phyloP scores from a whole-genome alignment of 2,329 filamentous ascomycete genomes.

The Cercospora berteroae region DNA sequence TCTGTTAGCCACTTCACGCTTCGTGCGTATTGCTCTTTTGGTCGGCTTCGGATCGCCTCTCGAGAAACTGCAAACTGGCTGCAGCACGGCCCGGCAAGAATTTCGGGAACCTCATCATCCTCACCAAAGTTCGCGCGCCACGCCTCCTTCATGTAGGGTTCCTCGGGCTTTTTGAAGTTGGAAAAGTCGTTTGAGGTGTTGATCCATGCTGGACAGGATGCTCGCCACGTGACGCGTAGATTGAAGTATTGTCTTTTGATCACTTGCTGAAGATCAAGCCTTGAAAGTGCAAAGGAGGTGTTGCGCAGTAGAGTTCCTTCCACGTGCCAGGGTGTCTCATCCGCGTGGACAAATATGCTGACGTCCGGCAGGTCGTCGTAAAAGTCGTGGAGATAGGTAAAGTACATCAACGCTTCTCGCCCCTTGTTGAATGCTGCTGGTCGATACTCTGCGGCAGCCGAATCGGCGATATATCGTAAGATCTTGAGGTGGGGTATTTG shows the following conservation, averaged over 20 bases:
- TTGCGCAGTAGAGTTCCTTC: slow-evolving; percentile 15
- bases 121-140: slow-evolving; percentile 21
- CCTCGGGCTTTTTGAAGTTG: slow-evolving; percentile 18
- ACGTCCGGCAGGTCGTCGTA: slow-evolving; percentile 60
- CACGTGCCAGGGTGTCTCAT: slow-evolving; percentile 20
- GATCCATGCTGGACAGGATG: slow-evolving; percentile 21
- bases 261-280: slow-evolving; percentile 17
- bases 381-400: slow-evolving; percentile 60
- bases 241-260: slow-evolving; percentile 19
- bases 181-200: slow-evolving; percentile 17
- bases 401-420: slow-evolving; percentile 61
- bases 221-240: slow-evolving; percentile 19
- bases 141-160: slow-evolving; percentile 20
- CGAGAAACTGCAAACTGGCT: slow-evolving; percentile 21
- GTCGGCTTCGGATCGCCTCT: slow-evolving; percentile 13
- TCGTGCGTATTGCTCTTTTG: slow-evolving; percentile 18
- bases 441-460: slow-evolving; percentile 46
- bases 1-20: slow-evolving; percentile 16
- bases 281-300: slow-evolving; percentile 17
- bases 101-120: slow-evolving; percentile 11
- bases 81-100: slow-evolving; percentile 20
- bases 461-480: slow-evolving; percentile 24
- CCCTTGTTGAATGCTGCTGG: slow-evolving; percentile 53
- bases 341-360: slow-evolving; percentile 59
- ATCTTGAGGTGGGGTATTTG: slow-evolving; percentile 23